Evolutionary conservation across 2,329 filamentous ascomycete genomes (phyloP), one percentile per base, ranked within the genome.

Genomic region (Macroventuria anomochaeta): DNA sequence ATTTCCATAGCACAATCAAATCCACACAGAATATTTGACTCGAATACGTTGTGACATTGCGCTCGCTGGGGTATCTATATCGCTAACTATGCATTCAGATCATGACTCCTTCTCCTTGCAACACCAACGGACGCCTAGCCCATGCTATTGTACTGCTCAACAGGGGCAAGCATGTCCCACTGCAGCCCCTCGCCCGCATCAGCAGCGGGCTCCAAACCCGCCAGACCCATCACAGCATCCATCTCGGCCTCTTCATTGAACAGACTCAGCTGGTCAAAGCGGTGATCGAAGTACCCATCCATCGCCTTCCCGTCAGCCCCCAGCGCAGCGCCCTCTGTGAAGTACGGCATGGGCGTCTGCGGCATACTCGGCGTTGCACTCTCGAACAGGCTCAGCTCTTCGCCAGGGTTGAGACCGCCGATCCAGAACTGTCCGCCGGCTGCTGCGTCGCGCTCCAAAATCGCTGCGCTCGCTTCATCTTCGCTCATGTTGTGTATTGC

Each of bases 371-470:
- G 65, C 17, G 51, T 54, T 3, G 44, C 51, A 13, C 57, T 49
- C 3, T 37, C 46, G 18, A 55, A 55, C 13, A 55, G 13, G 13
- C 25, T 52, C 46, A 53, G 43, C 4, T 61, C 54, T 1, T 72
- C 61, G 12, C 39, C 44, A 3, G 52, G 52, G n/a, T 70, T 64
- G 11, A 67, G 50, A 12, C 76, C 76, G 26, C 77, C 76, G 29
- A 79, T 71, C 78, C 78, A 80, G 68, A 80, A 80, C 34, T 75
- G 67, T 12, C 75, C 77, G n/a, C 75, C 77, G 25, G 65, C 60
- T 5, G 75, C 51, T 10, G 77, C 78, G 23, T 77, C 69, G 37
- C 69, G 65, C 58, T 79, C 77, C 2, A 64, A 62, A 13, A 79
- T 63, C 26, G 73, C 70, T 12, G 76, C 71, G 13, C 74, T 69